Conservation (phyloP, 257 asterid genomes). For the Henckelia pumila region DNA sequence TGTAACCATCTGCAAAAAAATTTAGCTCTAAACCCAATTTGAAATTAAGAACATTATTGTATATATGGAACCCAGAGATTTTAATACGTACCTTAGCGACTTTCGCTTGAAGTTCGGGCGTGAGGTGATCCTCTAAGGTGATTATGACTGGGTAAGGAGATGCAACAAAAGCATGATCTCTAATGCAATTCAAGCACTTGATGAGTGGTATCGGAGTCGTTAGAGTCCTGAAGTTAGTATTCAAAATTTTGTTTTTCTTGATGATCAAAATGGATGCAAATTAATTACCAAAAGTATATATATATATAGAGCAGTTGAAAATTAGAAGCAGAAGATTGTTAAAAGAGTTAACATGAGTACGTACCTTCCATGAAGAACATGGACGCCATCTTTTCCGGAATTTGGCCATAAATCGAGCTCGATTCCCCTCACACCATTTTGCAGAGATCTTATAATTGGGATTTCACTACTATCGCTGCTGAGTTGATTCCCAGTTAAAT, state of each 20-base stretch:
- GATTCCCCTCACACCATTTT: conserved; percentile 88
- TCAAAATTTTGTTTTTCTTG: conserved; percentile 9
- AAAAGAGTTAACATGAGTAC: conserved; percentile 41
- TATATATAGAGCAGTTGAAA: no score
- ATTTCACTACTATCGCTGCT: conserved; percentile 92
- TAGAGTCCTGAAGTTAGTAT: conserved; percentile 69
- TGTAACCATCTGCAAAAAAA: conserved; percentile 54
- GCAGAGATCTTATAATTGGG: conserved; percentile 69
- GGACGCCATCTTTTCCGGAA: conserved; percentile 65
- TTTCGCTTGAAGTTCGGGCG: conserved; percentile 86
- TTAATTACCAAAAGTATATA: no score
- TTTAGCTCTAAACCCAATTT: conserved; percentile 1
- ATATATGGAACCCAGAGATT: no score
- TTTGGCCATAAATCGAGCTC: conserved; percentile 95
- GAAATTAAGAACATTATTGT: no score
- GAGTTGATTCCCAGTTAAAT: conserved; percentile 86
- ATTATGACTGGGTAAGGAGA: conserved; percentile 88
- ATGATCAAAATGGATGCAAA: background rate
- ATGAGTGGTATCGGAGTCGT: conserved; percentile 76
- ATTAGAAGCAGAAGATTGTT: background rate
- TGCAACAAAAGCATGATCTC: conserved; percentile 69
- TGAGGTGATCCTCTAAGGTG: conserved; percentile 89
- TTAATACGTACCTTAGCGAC: conserved; percentile 95
- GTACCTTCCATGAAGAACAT: conserved; percentile 98
- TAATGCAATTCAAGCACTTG: conserved; percentile 75